These are phyloP conservation scores for Kluyveromyces lactis DNA, from an alignment of 805 yeast species.

Conservation along the genomic window DNA sequence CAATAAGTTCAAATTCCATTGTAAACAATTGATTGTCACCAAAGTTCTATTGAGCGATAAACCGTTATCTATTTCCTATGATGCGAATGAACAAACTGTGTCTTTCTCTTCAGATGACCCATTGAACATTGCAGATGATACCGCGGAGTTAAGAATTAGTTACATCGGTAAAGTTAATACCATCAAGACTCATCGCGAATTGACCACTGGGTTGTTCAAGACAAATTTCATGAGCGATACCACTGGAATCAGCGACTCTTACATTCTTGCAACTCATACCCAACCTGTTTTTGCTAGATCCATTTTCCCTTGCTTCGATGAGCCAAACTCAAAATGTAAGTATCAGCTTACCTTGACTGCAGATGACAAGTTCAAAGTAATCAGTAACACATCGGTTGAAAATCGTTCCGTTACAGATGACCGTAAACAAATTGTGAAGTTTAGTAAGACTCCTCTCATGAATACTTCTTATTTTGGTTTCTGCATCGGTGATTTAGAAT, in stretches of 20 bases:
- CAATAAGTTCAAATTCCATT: constrained; percentile 14
- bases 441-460: constrained; percentile 50
- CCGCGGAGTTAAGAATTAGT: constrained; percentile 19
- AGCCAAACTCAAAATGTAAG: constrained; percentile 45
- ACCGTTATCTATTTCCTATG: constrained; percentile 19
- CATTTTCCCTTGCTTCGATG: constrained; percentile 67
- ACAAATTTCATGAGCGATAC: constrained; percentile 50
- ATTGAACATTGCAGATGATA: constrained; percentile 7
- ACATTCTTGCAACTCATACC: constrained; percentile 58
- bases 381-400: constrained; percentile 40
- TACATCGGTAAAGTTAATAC: constrained; percentile 46
- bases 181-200: constrained; percentile 45
- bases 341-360: constrained; percentile 44
- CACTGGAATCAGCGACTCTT: constrained; percentile 42
- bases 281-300: constrained; percentile 59
- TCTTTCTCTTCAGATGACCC: constrained; percentile 6
- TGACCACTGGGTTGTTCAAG: constrained; percentile 58
- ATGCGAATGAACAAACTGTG: constrained; percentile 12
- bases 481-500: constrained; percentile 59
- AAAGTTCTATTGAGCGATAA: constrained; percentile 34
- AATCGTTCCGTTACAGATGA: constrained; percentile 16
- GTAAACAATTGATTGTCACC: constrained; percentile 28
- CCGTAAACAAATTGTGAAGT: constrained; percentile 31
- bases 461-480: constrained; percentile 60
- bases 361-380: constrained; percentile 35